Base-by-base conservation (phyloP, 1,284 basidiomycete genomes). In the Lignosus rhinocerotis region DNA sequence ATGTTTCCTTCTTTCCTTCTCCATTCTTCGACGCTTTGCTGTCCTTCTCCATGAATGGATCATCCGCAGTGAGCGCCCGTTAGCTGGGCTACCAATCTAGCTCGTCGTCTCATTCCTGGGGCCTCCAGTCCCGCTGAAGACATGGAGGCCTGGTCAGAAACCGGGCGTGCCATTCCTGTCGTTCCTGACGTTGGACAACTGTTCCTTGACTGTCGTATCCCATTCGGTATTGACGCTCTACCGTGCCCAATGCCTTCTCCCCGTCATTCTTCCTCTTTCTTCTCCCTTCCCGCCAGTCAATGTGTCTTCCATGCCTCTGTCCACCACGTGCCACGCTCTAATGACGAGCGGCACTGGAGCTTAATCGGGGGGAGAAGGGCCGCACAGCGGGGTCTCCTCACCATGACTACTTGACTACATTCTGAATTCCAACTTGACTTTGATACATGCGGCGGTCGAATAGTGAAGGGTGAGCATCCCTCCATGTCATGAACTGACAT, bases 1-100 rank as follows among this genome's bases (percentile, higher is more conserved):
- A 53, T 57, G 56, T 31, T 60, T 64, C 34, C 57, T 69, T 38
- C 69, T 66, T 67, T 66, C 31, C 44, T 39, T 16, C 43, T 45
- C 43, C 43, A 45, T 45, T 45, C 43, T 12, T 19, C 49, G 49
- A 48, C 33, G 42, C 53, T 42, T 47, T 19, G 34, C 32, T 48
- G 46, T 43, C 48, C 32, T 32, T 41, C 33, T 3, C 25, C 19
- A 46, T 32, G 33, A 33, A 31, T 19, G 21, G 41, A 12, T 21
- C 45, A 42, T 46, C n/a, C 19, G 19, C 32, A 10, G 17, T 47
- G 30, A 30, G 53, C 53, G 36, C 45, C 19, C 36, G 17, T n/a
- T 21, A 30, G 45, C 25, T 42, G 25, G 17, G n/a, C 34, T 55
- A 30, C 34, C 44, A 48, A 53, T 53, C 31, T 19, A 17, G 50